Base-by-base conservation (phyloP, 805 yeast genomes). In the Schwanniomyces polymorphus region DNA sequence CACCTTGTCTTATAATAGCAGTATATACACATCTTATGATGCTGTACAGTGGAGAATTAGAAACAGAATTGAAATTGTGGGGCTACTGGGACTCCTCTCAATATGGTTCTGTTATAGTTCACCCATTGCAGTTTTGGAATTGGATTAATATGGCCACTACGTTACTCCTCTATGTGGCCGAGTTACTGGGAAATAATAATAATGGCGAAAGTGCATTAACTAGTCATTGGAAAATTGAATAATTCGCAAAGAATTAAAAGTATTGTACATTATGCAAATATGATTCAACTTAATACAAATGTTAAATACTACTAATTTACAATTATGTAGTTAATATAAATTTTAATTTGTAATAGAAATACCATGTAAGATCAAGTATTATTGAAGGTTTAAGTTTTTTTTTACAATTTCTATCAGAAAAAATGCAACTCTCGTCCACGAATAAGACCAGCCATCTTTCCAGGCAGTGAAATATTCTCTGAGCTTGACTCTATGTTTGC, bases 51-150 rank as follows among this genome's bases (percentile, higher is more conserved):
- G 89, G 91, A 43, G 86, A 84, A 60, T 70, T 87, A 47, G 88
- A 85, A 40, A 73, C 80, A 12, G 86, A 86, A 48, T 64, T 84
- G 42, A 75, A 76, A 53, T 58, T 84, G 18, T 83, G 86, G 86
- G 81, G 81, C 3, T 72, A 79, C 63, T 75, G 80, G 80, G 55
- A 37, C 35, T 52, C 62, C 11, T 53, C 53, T 27, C 50, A 52
- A 16, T 17, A 40, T 11, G 23, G 40, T 14, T 27, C 26, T 8
- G 27, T 28, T 14, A 55, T 68, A 11, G 76, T 79, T 25, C 82
- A 84, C 61, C 86, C 97, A n/a, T 87, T 96, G 89, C 91, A 90
- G 58, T 88, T 94, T 63, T 92, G 99, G 98, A 89, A 91, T 58
- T 92, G 98, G 98, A 80, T 88, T 48, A 92, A 92, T 63, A 88